These are phyloP conservation scores for Inga laurina DNA, from an alignment of 306 rosid genomes.

Conservation along the genomic window DNA sequence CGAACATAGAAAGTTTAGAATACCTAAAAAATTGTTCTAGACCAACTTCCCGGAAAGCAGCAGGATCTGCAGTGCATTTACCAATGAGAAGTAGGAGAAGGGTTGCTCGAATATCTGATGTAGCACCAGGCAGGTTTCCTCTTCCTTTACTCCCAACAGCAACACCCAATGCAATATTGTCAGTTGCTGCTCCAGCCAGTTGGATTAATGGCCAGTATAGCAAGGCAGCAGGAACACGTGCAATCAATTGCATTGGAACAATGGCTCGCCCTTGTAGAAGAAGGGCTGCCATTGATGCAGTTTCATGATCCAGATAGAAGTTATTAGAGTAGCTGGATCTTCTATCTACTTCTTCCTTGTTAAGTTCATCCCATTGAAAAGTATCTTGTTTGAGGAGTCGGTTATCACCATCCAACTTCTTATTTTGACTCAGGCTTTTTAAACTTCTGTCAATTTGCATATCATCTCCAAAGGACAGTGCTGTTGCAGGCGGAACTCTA, in stretches of 20 bases:
- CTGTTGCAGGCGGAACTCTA: slow-evolving; percentile 73
- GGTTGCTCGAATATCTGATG: slow-evolving; percentile 92
- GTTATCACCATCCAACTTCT: slow-evolving; percentile 44
- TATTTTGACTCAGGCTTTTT: slow-evolving; percentile 41
- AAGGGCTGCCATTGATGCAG: slow-evolving; percentile 83
- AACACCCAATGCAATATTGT: slow-evolving; percentile 88
- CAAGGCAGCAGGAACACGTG: slow-evolving; percentile 91
- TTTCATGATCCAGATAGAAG: slow-evolving; percentile 63
- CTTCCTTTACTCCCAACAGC: slow-evolving; percentile 99
- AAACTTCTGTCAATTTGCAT: slow-evolving; percentile 46
- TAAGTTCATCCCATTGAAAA: slow-evolving; percentile 47
- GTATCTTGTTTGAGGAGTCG: slow-evolving; percentile 40
- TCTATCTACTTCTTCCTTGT: slow-evolving; percentile 56
- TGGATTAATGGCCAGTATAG: slow-evolving; percentile 95
- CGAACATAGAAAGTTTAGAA: slow-evolving; percentile 23
- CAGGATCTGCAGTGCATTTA: slow-evolving; percentile 92
- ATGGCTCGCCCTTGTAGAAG: slow-evolving; percentile 85
- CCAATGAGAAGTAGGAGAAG: slow-evolving; percentile 92
- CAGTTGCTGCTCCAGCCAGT: slow-evolving; percentile 98
- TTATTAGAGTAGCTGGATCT: slow-evolving; percentile 47
- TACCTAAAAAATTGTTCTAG: slow-evolving; percentile 94
- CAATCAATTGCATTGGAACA: slow-evolving; percentile 92
- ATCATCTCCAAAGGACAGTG: slow-evolving; percentile 68
- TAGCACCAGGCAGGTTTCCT: slow-evolving; percentile 94
- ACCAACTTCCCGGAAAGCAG: slow-evolving; percentile 81